Conservation (phyloP, 2,329 filamentous ascomycete species). For the Ophiostoma quercus region DNA sequence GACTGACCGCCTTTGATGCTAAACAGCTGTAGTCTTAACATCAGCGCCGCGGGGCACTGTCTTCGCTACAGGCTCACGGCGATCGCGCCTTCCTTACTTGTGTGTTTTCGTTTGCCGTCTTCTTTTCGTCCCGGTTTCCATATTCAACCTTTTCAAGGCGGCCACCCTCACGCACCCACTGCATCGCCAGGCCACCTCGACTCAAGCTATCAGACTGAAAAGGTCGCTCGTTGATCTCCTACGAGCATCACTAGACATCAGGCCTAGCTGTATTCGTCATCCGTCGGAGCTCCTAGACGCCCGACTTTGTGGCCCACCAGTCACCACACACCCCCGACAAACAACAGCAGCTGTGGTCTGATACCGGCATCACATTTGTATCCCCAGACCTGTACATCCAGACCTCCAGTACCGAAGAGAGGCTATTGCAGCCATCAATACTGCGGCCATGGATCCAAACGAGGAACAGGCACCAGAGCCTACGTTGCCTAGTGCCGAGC, state of each 20-base stretch:
- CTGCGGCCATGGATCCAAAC: slow-evolving; percentile 43
- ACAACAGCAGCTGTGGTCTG: background rate
- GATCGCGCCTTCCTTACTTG: background rate
- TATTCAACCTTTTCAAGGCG: background rate
- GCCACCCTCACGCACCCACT: background rate
- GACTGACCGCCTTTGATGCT: background rate
- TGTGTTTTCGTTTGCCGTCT: background rate
- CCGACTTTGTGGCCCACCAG: background rate
- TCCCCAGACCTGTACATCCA: background rate
- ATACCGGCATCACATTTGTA: background rate
- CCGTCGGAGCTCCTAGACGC: background rate
- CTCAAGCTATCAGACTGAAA: background rate
- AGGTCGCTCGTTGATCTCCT: background rate
- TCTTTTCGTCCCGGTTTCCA: background rate
- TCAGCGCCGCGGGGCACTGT: slow-evolving; percentile 1
- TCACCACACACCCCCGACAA: background rate
- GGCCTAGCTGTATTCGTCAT: background rate
- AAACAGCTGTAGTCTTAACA: background rate
- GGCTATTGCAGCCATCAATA: background rate
- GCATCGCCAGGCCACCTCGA: background rate
- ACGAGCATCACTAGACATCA: background rate
- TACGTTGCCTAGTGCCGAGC: slow-evolving; percentile 28
- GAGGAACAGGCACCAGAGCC: slow-evolving; percentile 36
- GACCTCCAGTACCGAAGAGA: background rate
- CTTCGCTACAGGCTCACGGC: background rate